Evolutionary conservation across 2,329 filamentous ascomycete species (phyloP), one percentile per base, ranked within the genome.

Genomic region (Drechslerella dactyloides): DNA sequence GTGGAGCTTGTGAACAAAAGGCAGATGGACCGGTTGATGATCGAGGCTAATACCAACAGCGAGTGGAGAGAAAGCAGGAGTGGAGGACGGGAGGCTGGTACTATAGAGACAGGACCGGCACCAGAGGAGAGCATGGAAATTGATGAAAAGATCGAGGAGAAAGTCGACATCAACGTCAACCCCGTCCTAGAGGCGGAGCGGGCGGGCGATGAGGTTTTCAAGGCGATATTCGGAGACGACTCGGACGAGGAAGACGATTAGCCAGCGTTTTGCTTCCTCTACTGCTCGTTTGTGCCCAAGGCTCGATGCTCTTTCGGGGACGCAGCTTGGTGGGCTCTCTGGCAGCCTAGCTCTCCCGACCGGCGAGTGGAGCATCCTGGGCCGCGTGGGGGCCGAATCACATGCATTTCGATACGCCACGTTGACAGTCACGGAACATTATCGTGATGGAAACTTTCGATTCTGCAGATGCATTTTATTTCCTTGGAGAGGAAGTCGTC

Each of bases 201-300:
- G 60, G 90, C 92, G 0, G 87, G 89, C 15, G 90, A 93, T 54
- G 90, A 90, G 48, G 88, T 97, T 0, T 92, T 97, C 76, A 90
- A 86, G 75, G 90, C 91, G n/a, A 92, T 97, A 30, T 97, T 97
- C 84, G 93, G 93, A 4, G 91, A 92, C 78, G 90, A 90, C 77
- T 89, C 89, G 74, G 89, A 91, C 75, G 89, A 91, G 63, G 81
- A 85, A 30, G 80, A 81, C 13, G 77, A 77, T 24, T 50, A 73
- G n/a, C 44, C 19, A 11, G n/a, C n/a, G n/a, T n/a, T n/a, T n/a
- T n/a, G n/a, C n/a, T 19, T 27, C 50, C 27, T 30, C 37, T n/a
- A 13, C 11, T 42, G 13, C 37, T 42, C 37, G 37, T 42, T 15
- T 17, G 5, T 4, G 4, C 11, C 23, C 23, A 7, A 5, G 17